Evolutionary conservation across 225 moss, liverwort and hornwort species (phyloP), one percentile per base, ranked within the genome.

Genomic region (Physcomitrellopsis africana): DNA sequence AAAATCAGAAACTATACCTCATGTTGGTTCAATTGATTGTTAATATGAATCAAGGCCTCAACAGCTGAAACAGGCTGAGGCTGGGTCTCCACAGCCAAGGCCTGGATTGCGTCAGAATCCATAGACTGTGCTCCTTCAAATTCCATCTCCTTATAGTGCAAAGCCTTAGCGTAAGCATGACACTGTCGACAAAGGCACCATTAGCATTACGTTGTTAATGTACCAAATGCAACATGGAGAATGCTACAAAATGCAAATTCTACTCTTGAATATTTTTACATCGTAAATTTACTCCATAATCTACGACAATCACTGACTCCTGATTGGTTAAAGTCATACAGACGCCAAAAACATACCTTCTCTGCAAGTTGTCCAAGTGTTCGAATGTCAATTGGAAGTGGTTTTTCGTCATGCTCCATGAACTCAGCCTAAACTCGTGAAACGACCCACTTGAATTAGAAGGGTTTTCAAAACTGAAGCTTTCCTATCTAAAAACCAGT

Each of bases 61-160:
- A 99, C 99, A 54, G 90, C 89, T 57, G 89, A 86, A 72, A 93
- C 92, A 63, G 91, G 90, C 60, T 92, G 89, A 71, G 89, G 89
- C 59, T 79, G 93, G 22, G 95, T 91, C 70, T 99, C 99, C 43
- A 95, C 90, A 16, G 83, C 74, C 81, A 92, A 81, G 80, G 90
- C 83, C 49, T 84, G 87, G 53, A 86, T 84, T 64, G 81, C 81
- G 52, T 90, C 94, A 76, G 82, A 81, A 58, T 87, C 84, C 87
- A 92, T 76, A 24, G 86, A 89, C 80, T 90, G 90, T 48, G 89
- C 84, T 72, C 82, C 82, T 76, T 86, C 87, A 77, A 99, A 99
- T 74, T 99, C 95, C 99, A 99, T 93, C 78, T 99, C 99, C 78
- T 99, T 99, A 82, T 99, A 99, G 67, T 95, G 99, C 67, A 99